Base-by-base conservation (phyloP, 495 filamentous ascomycete genomes). In the Aspergillus olivimuriae region DNA sequence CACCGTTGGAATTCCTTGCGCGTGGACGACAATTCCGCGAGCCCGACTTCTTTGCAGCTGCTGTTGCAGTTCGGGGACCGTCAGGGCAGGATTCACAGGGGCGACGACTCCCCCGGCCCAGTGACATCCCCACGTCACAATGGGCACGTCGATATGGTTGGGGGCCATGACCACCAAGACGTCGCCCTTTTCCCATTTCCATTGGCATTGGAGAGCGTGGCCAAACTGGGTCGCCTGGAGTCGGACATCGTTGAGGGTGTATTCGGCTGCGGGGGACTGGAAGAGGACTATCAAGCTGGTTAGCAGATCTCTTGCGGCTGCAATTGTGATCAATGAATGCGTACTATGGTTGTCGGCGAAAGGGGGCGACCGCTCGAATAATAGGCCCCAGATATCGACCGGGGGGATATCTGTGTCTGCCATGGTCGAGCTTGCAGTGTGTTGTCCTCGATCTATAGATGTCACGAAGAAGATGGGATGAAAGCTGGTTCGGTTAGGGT, bases 71-170 rank as follows among this genome's bases (percentile, higher is more conserved):
- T 94, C 87, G 11, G 87, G 76, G 32, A 66, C 73, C 4, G 80
- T 87, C 61, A 90, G 90, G 3, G 72, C 72, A 16, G 86, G 85
- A 57, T 91, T 92, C 10, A 83, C 85, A 0, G 87, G 82, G 11
- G 78, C 81, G 15, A 82, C 55, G 39, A 77, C 64, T n/a, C 83
- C 87, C 34, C 86, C 87, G 0, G 86, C 81, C 80, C 84, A 91
- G 44, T 80, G 76, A 16, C 68, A 63, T 20, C 85, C 87, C 70
- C 83, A 84, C 51, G 66, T 80, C 32, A 87, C 58, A 3, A 70
- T 56, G 22, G 77, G 66, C 33, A 73, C 72, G 56, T 86, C 81
- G 48, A 85, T 74, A 45, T 66, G 73, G 48, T 86, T 88, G 35
- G 83, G 76, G 4, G 75, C 73, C 48, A 65, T 73, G 36, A 86